Base-by-base conservation (phyloP, 306 rosid genomes). In the Acacia crassicarpa region DNA sequence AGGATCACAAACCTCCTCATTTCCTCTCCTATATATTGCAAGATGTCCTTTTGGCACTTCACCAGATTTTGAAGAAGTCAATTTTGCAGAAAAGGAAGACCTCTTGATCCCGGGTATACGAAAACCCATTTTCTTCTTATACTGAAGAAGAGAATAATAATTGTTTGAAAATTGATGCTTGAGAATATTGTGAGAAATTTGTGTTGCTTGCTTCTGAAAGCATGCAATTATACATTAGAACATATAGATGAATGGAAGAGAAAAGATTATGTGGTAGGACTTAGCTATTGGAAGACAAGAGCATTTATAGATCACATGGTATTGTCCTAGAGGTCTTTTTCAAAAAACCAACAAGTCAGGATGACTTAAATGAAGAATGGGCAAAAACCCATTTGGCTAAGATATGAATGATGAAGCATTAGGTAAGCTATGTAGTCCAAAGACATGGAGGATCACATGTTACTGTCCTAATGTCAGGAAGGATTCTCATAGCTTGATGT, bases 1-100 rank as follows among this genome's bases (percentile, higher is more conserved):
- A 81, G 85, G 15, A 82, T 38, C 49, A 76, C 65, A 10, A 67
- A 68, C 27, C 85, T 32, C 54, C 45, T 82, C 78, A 40, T 68
- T 58, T 82, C 68, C n/a, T 82, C 85, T 16, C 85, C 85, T 74
- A 22, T 58, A 68, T 4, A 82, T 63, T 16, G 73, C 68, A 16
- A 82, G 40, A 66, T 69, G 44, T 3, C 81, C 85, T 13, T 56
- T 82, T 32, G 77, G 72, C 16, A 23, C 67, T 61, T 61, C 67
- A 23, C 33, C 1, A 23, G 17, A 23, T 61, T 61, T 61, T 61
- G 67, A 61, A 61, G 65, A 58, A 7, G 13, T n/a, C 32, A 22
- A 2, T 58, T 58, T 58, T 58, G 2, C 65, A 9, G 2, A 12
- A 8, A 58, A 58, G 25, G 65, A 58, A 8, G 67, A 25, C 35